Percentiles rank a stretch among this genome's conserved stretches.
Evolutionary conservation across 352 stramenopile genomes (phyloP).

Genomic region (Phytophthora crassamura): DNA sequence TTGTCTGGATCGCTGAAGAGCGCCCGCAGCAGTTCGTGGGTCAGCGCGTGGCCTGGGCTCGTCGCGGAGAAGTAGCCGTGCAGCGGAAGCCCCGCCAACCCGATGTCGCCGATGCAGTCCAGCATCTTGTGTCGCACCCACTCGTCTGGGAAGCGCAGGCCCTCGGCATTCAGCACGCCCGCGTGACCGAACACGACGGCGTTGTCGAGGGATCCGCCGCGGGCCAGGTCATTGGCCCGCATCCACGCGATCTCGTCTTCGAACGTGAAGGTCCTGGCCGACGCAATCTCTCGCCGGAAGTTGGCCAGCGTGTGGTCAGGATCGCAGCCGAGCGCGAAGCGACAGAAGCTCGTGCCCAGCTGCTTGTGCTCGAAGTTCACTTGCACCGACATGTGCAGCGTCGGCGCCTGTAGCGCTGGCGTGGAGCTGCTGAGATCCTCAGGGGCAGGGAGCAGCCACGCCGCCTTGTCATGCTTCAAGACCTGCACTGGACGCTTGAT

Average conservation of each 20-base stretch:
- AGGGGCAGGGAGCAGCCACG: conserved; percentile 67
- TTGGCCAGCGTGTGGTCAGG: conserved; percentile 27
- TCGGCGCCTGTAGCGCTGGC: conserved; percentile 26
- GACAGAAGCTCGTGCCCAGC: conserved; percentile 50
- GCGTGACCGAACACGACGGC: conserved; percentile 59
- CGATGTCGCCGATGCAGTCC: conserved; percentile 75
- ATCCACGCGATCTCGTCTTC: conserved; percentile 74
- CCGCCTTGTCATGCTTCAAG: conserved; percentile 65
- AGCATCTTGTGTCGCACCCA: conserved; percentile 80
- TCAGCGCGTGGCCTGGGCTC: conserved; percentile 71
- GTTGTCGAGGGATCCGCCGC: conserved; percentile 68
- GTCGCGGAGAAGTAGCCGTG: conserved; percentile 76
- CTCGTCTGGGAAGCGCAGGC: conserved; percentile 66
- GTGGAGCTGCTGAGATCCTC: conserved; percentile 17
- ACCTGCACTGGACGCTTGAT: conserved; percentile 67
- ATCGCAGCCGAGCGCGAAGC: conserved; percentile 47
- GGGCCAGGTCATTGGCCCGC: conserved; percentile 55
- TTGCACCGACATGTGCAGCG: conserved; percentile 63
- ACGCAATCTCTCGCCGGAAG: conserved; percentile 51
- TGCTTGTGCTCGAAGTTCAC: conserved; percentile 76
- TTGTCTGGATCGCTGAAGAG: conserved; percentile 56
- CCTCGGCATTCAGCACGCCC: conserved; percentile 53
- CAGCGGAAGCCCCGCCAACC: conserved; percentile 56
- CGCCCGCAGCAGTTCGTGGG: conserved; percentile 59
- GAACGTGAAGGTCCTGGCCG: conserved; percentile 77